Conservation (phyloP, 2,329 filamentous ascomycete genomes). For the Nectriaceae sp. region DNA sequence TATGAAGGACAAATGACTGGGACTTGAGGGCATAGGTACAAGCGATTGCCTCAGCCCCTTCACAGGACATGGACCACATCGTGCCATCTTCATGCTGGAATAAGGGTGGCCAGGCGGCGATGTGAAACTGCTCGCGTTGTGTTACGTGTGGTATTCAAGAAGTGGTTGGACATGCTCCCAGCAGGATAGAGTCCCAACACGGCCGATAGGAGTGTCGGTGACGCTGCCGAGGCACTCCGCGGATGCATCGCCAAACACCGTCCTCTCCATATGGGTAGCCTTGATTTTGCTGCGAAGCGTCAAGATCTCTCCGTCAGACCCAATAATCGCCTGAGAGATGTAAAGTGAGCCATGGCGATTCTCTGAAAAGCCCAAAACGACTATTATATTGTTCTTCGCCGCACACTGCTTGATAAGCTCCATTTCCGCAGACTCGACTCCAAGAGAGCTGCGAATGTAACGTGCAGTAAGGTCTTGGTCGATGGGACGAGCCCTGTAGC, state of each 20-base stretch:
- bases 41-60: conserved; percentile 42
- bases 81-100: conserved; percentile 31
- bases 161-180: conserved; percentile 30
- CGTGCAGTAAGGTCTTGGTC: neutral
- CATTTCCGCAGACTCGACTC: neutral
- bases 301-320: conserved; percentile 14
- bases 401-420: neutral
- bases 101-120: conserved; percentile 7
- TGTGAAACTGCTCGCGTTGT: conserved; percentile 1
- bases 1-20: conserved; percentile 49
- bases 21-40: conserved; percentile 59
- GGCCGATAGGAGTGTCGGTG: conserved; percentile 19
- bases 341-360: neutral
- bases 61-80: conserved; percentile 37
- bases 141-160: conserved; percentile 5
- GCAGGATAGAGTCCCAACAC: conserved; percentile 45
- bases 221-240: conserved; percentile 41
- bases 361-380: neutral
- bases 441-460: neutral
- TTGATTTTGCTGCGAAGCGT: conserved; percentile 48
- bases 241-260: conserved; percentile 47
- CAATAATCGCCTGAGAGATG: conserved; percentile 2
- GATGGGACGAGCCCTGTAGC: neutral
- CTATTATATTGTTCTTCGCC: neutral
- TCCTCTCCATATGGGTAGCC: conserved; percentile 52